Evolutionary conservation across 2,329 filamentous ascomycete genomes (phyloP).

Genomic region (Colletotrichum endophyticum): DNA sequence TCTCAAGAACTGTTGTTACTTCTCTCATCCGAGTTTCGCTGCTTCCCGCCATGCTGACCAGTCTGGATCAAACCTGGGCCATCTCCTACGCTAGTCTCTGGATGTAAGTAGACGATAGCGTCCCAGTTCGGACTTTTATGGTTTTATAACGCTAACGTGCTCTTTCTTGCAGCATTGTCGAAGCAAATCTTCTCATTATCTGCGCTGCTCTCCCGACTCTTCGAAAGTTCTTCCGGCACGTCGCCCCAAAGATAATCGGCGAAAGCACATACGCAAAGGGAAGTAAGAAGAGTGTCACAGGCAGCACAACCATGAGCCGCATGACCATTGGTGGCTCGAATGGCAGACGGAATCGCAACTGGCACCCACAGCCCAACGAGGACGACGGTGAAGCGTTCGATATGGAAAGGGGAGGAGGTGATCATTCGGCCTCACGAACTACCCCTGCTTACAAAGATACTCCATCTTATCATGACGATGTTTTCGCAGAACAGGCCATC

Average conservation of each 20-base stretch:
- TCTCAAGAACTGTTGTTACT: slow-evolving; percentile 36
- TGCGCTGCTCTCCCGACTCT: slow-evolving; percentile 41
- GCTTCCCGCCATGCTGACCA: slow-evolving; percentile 28
- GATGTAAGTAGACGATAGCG: slow-evolving; percentile 26
- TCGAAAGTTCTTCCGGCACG: slow-evolving; percentile 36
- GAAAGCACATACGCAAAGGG: neutral
- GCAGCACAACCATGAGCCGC: neutral
- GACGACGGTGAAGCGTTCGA: neutral
- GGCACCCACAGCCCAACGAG: neutral
- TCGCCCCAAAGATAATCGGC: slow-evolving; percentile 25
- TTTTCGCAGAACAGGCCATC: neutral
- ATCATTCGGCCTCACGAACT: neutral
- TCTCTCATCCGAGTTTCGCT: slow-evolving; percentile 33
- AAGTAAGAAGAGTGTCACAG: neutral
- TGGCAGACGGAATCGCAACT: neutral
- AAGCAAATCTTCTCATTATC: slow-evolving; percentile 39
- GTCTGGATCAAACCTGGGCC: slow-evolving; percentile 32
- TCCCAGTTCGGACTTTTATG: neutral
- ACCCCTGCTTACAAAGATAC: neutral
- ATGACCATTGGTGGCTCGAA: neutral
- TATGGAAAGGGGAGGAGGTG: neutral
- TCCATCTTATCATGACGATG: neutral
- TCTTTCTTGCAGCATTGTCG: slow-evolving; percentile 31
- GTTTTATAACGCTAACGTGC: neutral
- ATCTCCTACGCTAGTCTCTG: slow-evolving; percentile 30